These are phyloP conservation scores for Yamadazyma takamatsuzukensis DNA, from an alignment of 805 yeast genomes.

Conservation along the genomic window DNA sequence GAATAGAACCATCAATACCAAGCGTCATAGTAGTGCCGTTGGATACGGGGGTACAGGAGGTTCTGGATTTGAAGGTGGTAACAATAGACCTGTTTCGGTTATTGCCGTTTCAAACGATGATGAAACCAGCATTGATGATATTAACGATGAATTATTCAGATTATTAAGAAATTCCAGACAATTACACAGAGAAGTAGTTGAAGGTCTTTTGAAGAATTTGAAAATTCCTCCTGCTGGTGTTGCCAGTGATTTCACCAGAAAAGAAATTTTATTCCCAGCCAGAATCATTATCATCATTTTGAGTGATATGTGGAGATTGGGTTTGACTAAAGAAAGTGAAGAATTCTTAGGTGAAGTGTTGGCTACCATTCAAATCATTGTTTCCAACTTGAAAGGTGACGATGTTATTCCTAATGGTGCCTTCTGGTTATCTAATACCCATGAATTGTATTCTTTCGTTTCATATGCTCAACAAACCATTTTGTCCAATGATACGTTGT, in stretches of 20 bases:
- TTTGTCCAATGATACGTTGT: constrained; percentile 72
- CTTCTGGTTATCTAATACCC: constrained; percentile 95
- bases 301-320: constrained; percentile 98
- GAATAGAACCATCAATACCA: constrained; percentile 30
- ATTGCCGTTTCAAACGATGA: constrained; percentile 55
- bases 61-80: constrained; percentile 12
- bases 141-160: constrained; percentile 71
- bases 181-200: constrained; percentile 79
- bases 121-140: constrained; percentile 57
- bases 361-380: constrained; percentile 80
- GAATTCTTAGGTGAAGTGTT: constrained; percentile 85
- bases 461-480: constrained; percentile 92
- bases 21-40: constrained; percentile 34
- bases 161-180: constrained; percentile 66
- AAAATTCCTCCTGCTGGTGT: constrained; percentile 84
- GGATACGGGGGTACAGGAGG: constrained; percentile 5
- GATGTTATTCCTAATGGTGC: constrained; percentile 90
- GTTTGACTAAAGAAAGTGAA: constrained; percentile 88
- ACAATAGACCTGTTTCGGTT: constrained; percentile 57
- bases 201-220: constrained; percentile 79
- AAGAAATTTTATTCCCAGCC: constrained; percentile 94
- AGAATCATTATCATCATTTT: constrained; percentile 87
- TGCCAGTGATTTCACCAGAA: constrained; percentile 76
- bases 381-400: constrained; percentile 75
- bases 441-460: constrained; percentile 91